Conservation (phyloP, 192 early-diverging fungal species). For the Phycomyces blakesleeanus region DNA sequence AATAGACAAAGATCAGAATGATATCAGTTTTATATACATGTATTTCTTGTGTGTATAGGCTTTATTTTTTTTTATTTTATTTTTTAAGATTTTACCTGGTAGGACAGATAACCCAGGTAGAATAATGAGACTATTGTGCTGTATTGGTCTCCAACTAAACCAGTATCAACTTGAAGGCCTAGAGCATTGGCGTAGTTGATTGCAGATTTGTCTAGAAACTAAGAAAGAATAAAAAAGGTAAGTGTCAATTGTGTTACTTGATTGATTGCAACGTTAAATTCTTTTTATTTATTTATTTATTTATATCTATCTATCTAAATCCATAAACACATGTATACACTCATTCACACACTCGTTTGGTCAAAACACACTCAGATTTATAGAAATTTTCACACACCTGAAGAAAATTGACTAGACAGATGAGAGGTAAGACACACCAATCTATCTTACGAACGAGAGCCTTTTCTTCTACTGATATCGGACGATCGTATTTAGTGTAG, state of each 20-base stretch:
- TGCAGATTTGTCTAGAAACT: constrained; percentile 30
- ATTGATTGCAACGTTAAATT: too few species aligned
- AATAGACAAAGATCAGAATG: too few species aligned
- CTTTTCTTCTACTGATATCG: constrained; percentile 20
- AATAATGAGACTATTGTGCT: constrained; percentile 23
- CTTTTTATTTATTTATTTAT: too few species aligned
- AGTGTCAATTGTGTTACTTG: background rate
- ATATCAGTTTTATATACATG: too few species aligned
- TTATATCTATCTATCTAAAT: too few species aligned
- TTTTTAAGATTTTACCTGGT: too few species aligned
- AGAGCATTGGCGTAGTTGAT: constrained; percentile 9
- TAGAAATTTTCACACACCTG: too few species aligned
- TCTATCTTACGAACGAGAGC: constrained; percentile 22
- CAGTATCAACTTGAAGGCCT: constrained; percentile 17
- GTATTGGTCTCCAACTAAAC: constrained; percentile 10
- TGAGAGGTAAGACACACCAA: constrained; percentile 16
- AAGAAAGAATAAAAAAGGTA: background rate
- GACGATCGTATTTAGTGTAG: background rate
- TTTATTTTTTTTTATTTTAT: too few species aligned
- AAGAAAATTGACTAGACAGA: constrained; percentile 22
- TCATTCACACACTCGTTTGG: too few species aligned
- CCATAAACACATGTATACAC: too few species aligned
- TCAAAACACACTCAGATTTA: too few species aligned
- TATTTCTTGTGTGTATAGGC: too few species aligned
- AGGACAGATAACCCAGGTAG: constrained; percentile 23